Evolutionary conservation across 2,329 filamentous ascomycete genomes (phyloP).

Genomic region (Fusarium sterilihyphosum): DNA sequence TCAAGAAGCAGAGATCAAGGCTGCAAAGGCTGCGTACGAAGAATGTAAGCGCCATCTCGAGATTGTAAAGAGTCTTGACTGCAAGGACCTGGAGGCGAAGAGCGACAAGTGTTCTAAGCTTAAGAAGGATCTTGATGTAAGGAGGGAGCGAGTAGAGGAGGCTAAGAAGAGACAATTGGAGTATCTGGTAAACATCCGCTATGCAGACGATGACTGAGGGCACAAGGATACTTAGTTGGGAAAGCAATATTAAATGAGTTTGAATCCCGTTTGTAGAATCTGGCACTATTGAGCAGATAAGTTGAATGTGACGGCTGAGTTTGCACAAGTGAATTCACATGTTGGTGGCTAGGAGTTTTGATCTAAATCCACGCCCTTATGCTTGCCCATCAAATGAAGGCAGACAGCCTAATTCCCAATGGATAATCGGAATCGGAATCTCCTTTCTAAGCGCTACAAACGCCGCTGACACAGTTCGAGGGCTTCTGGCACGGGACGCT

Average conservation of each 20-base stretch:
- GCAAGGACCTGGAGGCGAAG: rapidly evolving
- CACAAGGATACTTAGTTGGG: rapidly evolving
- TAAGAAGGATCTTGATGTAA: not conserved
- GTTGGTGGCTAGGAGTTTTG: not conserved
- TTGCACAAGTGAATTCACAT: not conserved
- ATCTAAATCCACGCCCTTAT: rapidly evolving
- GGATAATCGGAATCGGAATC: rapidly evolving
- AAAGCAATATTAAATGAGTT: rapidly evolving
- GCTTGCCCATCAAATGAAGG: not conserved
- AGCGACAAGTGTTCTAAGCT: rapidly evolving
- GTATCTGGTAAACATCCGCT: not conserved
- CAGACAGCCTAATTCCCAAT: rapidly evolving
- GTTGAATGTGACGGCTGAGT: not conserved
- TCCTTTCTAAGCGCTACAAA: not conserved
- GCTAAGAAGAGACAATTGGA: not conserved
- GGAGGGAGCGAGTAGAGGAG: not conserved
- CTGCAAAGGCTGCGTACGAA: not conserved
- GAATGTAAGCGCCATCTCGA: not conserved
- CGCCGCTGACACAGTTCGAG: not conserved
- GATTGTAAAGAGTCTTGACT: not conserved
- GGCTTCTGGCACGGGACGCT: not conserved
- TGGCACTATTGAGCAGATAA: no score
- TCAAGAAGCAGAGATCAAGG: not conserved
- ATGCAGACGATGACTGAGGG: not conserved
- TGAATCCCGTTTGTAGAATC: rapidly evolving